A percentile compares a stretch with the other conserved stretches of the same genome.
phyloP scores from a whole-genome alignment of 2,329 filamentous ascomycete genomes.

The Fusarium buxicola region DNA sequence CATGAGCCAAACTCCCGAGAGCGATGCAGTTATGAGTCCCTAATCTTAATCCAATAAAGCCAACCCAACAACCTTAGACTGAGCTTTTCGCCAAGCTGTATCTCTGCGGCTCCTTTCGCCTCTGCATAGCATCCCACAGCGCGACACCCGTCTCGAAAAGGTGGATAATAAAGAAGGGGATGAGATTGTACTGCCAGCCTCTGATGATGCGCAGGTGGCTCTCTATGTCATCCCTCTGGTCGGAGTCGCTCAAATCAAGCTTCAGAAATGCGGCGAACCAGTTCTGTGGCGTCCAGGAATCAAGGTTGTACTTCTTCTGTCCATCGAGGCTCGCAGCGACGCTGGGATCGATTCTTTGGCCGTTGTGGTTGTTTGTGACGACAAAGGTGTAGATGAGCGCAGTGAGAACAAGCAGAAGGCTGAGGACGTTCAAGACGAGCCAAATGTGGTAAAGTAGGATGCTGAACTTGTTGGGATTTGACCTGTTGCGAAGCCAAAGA shows the following conservation, averaged over 20 bases:
- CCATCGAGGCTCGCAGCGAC: slow-evolving; percentile 25
- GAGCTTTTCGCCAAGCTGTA: slow-evolving; percentile 12
- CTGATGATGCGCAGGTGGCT: slow-evolving; percentile 42
- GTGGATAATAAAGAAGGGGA: slow-evolving; percentile 46
- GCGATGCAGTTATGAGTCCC: no score
- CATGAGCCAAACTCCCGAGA: not conserved
- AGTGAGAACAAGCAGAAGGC: slow-evolving; percentile 35
- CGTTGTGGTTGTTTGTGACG: slow-evolving; percentile 44
- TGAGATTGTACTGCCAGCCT: slow-evolving; percentile 48
- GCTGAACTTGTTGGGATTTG: slow-evolving; percentile 22
- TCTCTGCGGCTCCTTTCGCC: slow-evolving; percentile 14
- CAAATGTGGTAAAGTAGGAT: slow-evolving; percentile 36
- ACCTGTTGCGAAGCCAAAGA: slow-evolving; percentile 37
- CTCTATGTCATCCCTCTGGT: slow-evolving; percentile 34
- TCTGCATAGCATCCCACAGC: slow-evolving; percentile 35
- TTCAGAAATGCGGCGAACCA: slow-evolving; percentile 45
- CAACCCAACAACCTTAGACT: not conserved
- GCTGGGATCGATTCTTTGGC: slow-evolving; percentile 34
- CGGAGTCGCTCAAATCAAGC: slow-evolving; percentile 32
- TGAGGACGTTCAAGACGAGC: slow-evolving; percentile 41
- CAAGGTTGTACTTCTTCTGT: slow-evolving; percentile 32
- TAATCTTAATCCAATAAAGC: no score
- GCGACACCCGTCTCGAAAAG: slow-evolving; percentile 42
- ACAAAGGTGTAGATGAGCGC: slow-evolving; percentile 46
- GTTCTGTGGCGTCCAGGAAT: slow-evolving; percentile 46